A percentile compares a stretch with the other conserved stretches of the same genome.
Evolutionary conservation across 306 rosid genomes (phyloP).

Genomic region (Cyamopsis tetragonoloba): DNA sequence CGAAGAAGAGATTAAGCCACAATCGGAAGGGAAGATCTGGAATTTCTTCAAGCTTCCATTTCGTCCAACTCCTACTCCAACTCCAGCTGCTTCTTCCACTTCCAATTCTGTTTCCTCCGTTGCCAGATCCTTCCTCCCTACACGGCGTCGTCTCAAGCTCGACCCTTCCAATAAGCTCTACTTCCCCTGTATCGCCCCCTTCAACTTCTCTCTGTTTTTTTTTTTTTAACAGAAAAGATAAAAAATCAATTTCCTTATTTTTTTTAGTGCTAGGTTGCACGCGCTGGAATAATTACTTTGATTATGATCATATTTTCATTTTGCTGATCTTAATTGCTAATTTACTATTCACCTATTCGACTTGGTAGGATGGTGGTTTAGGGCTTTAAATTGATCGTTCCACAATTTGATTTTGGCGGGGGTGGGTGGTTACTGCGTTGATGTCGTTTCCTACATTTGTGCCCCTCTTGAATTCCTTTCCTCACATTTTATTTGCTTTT

Average conservation of each 20-base stretch:
- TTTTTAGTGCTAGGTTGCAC: neutral
- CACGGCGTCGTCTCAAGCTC: constrained; percentile 96
- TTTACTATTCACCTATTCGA: neutral
- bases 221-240: too few species aligned
- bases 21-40: neutral
- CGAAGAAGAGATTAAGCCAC: neutral
- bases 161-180: constrained; percentile 89
- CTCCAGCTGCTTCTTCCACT: constrained; percentile 36
- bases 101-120: constrained; percentile 82
- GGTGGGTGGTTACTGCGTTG: too few species aligned
- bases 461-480: too few species aligned
- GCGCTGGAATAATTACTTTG: constrained; percentile 12
- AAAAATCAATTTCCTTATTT: neutral
- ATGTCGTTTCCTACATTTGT: neutral
- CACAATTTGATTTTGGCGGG: neutral
- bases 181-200: constrained; percentile 87
- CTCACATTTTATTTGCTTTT: too few species aligned
- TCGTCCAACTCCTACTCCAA: too few species aligned
- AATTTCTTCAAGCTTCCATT: neutral
- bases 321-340: neutral
- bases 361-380: neutral
- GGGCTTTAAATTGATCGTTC: neutral
- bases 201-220: neutral
- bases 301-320: constrained; percentile 22
- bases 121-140: constrained; percentile 83